Percentiles rank a stretch among this genome's conserved stretches.
These are phyloP conservation scores for Erucastrum elatum DNA, from an alignment of 345 rosid species.

Conservation along the genomic window DNA sequence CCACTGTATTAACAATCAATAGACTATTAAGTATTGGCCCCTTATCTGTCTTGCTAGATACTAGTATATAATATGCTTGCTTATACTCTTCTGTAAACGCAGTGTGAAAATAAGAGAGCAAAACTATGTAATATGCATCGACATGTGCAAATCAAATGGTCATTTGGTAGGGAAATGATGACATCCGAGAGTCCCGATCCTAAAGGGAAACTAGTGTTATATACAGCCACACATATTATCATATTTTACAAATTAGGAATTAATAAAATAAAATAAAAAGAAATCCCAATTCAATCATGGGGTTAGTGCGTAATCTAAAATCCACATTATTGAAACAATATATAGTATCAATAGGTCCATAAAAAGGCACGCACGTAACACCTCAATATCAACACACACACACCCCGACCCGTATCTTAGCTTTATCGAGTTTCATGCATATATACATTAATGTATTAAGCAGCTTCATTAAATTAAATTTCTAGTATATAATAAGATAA, in stretches of 20 bases:
- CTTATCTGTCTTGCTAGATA: background rate
- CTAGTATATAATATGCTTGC: background rate
- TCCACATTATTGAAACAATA: conserved; percentile 20
- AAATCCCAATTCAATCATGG: conserved; percentile 24
- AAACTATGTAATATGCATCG: background rate
- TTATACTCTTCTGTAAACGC: background rate
- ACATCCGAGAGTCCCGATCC: background rate
- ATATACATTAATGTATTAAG: conserved; percentile 21
- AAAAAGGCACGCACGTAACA: conserved; percentile 30
- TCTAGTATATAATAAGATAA: background rate
- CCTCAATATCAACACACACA: conserved; percentile 32
- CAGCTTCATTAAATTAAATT: conserved; percentile 1
- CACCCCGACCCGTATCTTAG: conserved; percentile 36
- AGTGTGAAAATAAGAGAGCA: background rate
- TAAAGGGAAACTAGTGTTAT: conserved; percentile 10
- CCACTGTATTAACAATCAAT: background rate
- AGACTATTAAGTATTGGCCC: background rate
- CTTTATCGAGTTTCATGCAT: conserved; percentile 37
- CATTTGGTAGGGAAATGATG: conserved; percentile 6
- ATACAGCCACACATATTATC: conserved; percentile 19
- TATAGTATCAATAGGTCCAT: conserved; percentile 28
- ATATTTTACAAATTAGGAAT: background rate
- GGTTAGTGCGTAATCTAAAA: conserved; percentile 37
- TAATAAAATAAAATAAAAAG: background rate
- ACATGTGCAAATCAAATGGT: background rate